A percentile compares a stretch with the other conserved stretches of the same genome.
phyloP scores from a whole-genome alignment of 371 early-diverging fungal genomes.

The Thermomucor indicae-seudaticae region DNA sequence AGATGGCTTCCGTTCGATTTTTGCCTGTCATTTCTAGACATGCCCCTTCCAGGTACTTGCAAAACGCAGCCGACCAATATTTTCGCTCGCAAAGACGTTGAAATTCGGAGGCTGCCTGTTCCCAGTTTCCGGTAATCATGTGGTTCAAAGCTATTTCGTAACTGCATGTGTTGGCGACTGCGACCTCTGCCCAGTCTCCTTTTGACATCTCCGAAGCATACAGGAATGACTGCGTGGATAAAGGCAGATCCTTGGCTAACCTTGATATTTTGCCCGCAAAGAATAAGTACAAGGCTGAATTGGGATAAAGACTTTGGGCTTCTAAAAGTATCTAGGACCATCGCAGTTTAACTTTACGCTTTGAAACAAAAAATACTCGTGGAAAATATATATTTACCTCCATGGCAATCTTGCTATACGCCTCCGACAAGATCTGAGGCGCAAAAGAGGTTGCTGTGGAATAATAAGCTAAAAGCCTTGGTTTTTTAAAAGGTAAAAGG shows the following conservation, averaged over 20 bases:
- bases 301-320: slow-evolving; percentile 48
- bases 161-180: slow-evolving; percentile 45
- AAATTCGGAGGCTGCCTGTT: slow-evolving; percentile 43
- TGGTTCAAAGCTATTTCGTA: slow-evolving; percentile 59
- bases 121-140: slow-evolving; percentile 52
- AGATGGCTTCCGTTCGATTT: slow-evolving; percentile 40
- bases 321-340: slow-evolving; percentile 41
- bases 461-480: slow-evolving; percentile 34
- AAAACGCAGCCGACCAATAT: slow-evolving; percentile 60
- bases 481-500: slow-evolving; percentile 1
- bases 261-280: slow-evolving; percentile 53
- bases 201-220: slow-evolving; percentile 38
- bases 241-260: slow-evolving; percentile 36
- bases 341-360: not conserved
- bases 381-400: slow-evolving; percentile 17
- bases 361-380: not conserved
- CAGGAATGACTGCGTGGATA: slow-evolving; percentile 49
- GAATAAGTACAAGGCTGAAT: slow-evolving; percentile 53
- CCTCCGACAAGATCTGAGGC: slow-evolving; percentile 30
- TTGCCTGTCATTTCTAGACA: slow-evolving; percentile 45
- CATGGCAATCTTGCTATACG: slow-evolving; percentile 43
- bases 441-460: slow-evolving; percentile 24
- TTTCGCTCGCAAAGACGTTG: slow-evolving; percentile 42
- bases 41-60: slow-evolving; percentile 53
- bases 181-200: slow-evolving; percentile 42